Evolutionary conservation across 176 grass and related monocot species (phyloP), one percentile per base, ranked within the genome.

Genomic region (Zea luxurians): DNA sequence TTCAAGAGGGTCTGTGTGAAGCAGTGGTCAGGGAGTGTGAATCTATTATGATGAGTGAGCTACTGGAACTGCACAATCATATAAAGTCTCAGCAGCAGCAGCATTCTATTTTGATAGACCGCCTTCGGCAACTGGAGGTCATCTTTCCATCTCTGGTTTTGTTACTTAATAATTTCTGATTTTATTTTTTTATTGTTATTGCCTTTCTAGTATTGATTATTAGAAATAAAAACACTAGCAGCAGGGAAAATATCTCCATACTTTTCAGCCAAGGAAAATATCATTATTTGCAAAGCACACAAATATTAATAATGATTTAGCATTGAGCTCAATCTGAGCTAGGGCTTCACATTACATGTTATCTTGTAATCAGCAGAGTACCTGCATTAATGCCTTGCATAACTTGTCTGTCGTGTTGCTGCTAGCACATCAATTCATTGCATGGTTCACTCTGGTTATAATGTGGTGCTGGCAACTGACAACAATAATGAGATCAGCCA

Each of bases 121-220:
- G 76, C 48, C 87, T 97, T 59, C 86, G 94, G 48, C 94, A 92
- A 71, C 74, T 97, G 74, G 94, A 97, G 94, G 94, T 97, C 80
- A 44, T 57, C 67, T 86, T 88, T 84, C 77, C 66, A 17, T 82
- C 70, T 79, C 47, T 73, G 17, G 77, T 77, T 79, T 70, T 7
- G 36, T 84, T 85, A 80, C 50, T 71, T 86, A 43, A 21, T 53
- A 36, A 70, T 52, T 6, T 70, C 20, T 65, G 45, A 38, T 77
- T 48, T 38, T 48, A 11, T 18, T 54, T 57, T 36, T 7, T 47
- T 70, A 7, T 54, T 72, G 10, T 78, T 57, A 5, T 65, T 43
- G 37, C 42, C 37, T 2, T 75, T 82, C 13, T 7, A 2, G 37
- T 59, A 64, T 15, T 45, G 0, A 17, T 61, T 18, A 35, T 58